phyloP scores from a whole-genome alignment of 768 basidiomycete genomes.

The Rhodocollybia butyracea region DNA sequence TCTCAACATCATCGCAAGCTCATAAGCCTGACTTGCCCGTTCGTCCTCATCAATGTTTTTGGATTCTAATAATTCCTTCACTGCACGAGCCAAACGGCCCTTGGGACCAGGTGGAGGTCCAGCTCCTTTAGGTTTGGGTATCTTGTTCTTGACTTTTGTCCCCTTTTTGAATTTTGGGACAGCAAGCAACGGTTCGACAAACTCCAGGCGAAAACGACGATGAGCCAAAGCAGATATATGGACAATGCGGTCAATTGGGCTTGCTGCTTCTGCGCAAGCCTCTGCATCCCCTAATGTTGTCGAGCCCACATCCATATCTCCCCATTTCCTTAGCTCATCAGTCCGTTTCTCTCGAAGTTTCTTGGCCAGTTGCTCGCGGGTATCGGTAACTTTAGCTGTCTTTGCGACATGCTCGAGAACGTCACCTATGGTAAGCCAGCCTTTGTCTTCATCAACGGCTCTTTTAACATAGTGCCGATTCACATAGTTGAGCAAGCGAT shows the following conservation, averaged over 20 bases:
- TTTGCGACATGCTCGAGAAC: conserved; percentile 59
- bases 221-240: conserved; percentile 61
- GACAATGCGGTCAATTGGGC: conserved; percentile 62
- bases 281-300: conserved; percentile 56
- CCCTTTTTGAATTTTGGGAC: conserved; percentile 63
- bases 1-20: conserved; percentile 48
- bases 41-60: conserved; percentile 45
- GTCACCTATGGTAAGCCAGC: conserved; percentile 71
- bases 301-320: conserved; percentile 51
- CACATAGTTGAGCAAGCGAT: conserved; percentile 72
- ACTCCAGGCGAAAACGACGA: conserved; percentile 69
- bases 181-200: conserved; percentile 65
- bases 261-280: conserved; percentile 72
- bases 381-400: conserved; percentile 44
- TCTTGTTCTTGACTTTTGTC: conserved; percentile 49
- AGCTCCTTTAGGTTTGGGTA: conserved; percentile 36
- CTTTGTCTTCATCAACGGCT: conserved; percentile 70
- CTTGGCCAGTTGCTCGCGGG: conserved; percentile 57
- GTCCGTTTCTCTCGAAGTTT: conserved; percentile 55
- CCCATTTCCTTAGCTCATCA: conserved; percentile 72
- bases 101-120: conserved; percentile 47
- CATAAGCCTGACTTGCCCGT: conserved; percentile 40
- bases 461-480: conserved; percentile 69
- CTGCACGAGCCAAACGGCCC: conserved; percentile 65
- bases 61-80: conserved; percentile 60